Percentiles rank a stretch among this genome's conserved stretches.
Conservation (phyloP, 2,329 filamentous ascomycete species). For the Epichloe amarillans region DNA sequence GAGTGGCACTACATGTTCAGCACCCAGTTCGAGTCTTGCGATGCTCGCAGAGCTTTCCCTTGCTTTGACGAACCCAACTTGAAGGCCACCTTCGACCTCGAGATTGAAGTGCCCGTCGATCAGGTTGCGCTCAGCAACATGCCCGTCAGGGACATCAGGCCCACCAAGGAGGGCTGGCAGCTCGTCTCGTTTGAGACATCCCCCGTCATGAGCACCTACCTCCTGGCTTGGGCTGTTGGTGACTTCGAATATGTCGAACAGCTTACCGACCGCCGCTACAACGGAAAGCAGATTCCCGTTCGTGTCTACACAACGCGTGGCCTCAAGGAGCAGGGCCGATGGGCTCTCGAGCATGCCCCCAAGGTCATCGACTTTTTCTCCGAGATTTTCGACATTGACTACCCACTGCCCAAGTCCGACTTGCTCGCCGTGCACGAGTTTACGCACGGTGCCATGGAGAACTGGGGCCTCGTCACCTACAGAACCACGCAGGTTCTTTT, state of each 20-base stretch:
- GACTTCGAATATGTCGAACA: conserved; percentile 96
- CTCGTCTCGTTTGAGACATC: conserved; percentile 69
- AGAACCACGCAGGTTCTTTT: conserved; percentile 92
- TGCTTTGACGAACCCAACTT: conserved; percentile 98
- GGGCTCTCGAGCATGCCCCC: conserved; percentile 80
- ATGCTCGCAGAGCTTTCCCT: conserved; percentile 87
- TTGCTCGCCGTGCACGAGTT: conserved; percentile 89
- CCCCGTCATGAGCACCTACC: conserved; percentile 83
- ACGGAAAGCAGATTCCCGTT: conserved; percentile 81
- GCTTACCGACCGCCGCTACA: conserved; percentile 78
- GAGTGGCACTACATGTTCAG: conserved; percentile 68
- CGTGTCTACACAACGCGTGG: conserved; percentile 92
- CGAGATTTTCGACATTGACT: conserved; percentile 85
- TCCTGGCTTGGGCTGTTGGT: conserved; percentile 86
- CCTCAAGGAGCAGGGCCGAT: conserved; percentile 82
- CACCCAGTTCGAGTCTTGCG: conserved; percentile 95
- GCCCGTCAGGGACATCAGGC: conserved; percentile 63
- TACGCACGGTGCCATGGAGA: conserved; percentile 80
- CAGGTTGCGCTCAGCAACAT: conserved; percentile 90
- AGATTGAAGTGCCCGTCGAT: conserved; percentile 80
- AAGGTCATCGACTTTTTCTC: conserved; percentile 96
- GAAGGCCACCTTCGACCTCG: conserved; percentile 90
- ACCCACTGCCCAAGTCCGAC: conserved; percentile 85
- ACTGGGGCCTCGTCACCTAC: conserved; percentile 95
- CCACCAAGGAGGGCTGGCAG: conserved; percentile 51